Evolutionary conservation across 768 basidiomycete species (phyloP).

Genomic region (Suillus variegatus): DNA sequence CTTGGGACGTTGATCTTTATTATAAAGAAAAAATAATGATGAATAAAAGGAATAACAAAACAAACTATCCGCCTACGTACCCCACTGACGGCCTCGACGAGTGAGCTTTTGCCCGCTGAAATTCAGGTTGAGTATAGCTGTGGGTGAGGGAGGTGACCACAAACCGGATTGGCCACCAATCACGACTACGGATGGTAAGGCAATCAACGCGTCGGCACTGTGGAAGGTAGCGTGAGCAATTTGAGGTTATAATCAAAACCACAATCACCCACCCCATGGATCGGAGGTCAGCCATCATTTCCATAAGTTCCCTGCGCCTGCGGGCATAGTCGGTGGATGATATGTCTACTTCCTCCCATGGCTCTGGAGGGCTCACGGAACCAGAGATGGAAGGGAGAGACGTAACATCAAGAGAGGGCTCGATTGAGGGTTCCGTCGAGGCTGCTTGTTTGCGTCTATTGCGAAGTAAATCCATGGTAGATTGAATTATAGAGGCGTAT

Average conservation of each 20-base stretch:
- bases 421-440: background rate
- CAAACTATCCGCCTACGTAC: background rate
- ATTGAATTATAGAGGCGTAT: background rate
- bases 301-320: constrained; percentile 41
- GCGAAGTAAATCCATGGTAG: background rate
- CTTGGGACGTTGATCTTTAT: background rate
- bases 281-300: constrained; percentile 37
- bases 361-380: background rate
- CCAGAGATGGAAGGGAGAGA: background rate
- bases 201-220: constrained; percentile 46
- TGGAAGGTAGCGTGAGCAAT: background rate
- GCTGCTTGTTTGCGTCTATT: constrained; percentile 1
- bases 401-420: constrained; percentile 1
- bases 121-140: constrained; percentile 27
- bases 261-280: constrained; percentile 31
- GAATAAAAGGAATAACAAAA: background rate
- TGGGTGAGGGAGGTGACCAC: constrained; percentile 1
- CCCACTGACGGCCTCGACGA: constrained; percentile 41
- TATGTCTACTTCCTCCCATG: constrained; percentile 19
- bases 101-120: constrained; percentile 29
- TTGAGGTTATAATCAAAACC: background rate
- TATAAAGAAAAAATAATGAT: background rate
- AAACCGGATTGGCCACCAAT: constrained; percentile 57
- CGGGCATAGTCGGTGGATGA: constrained; percentile 41
- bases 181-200: constrained; percentile 51